Base-by-base conservation (phyloP, 129 eudicot species). In the Kitagawia praeruptora region DNA sequence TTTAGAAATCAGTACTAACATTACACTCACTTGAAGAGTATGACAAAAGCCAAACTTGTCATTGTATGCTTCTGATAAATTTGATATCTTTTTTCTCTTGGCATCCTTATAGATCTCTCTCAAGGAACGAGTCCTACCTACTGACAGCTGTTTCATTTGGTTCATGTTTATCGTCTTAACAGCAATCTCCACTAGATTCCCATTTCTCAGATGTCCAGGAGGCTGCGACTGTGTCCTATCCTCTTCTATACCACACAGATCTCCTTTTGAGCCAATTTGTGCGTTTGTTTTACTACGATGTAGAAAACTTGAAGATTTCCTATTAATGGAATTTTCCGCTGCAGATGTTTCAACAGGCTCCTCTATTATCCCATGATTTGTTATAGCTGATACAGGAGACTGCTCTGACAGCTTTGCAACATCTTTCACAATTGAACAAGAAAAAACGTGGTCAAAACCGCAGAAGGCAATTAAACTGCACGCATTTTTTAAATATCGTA, bases 21-120 rank as follows among this genome's bases (percentile, higher is more conserved):
- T 90, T 89, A 40, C 42, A 47, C 96, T 77, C 48, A 82, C 61
- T 76, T 83, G 74, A 61, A 85, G 81, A 49, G 92, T 80, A 84
- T 89, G 91, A 83, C 96, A 90, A 81, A 95, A 90, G 48, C 86
- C 97, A 79, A 97, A 95, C 80, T 82, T 58, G 67, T 58, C 81
- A 56, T n/a, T 78, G 64, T 34, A 71, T 61, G 21, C 34, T 58
- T 78, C 61, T 42, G 78, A 12, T 28, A 82, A 72, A 73, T 83
- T 84, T 61, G 74, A 84, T 40, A 66, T 87, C 90, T 89, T 93
- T 84, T 81, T 93, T 80, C 89, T 89, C 81, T 91, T 89, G 74
- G 41, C 69, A 77, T 87, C 88, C 76, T 47, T 70, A 49, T 66
- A 75, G 66, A 89, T 78, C 78, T 58, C 49, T 63, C 14, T 86